Percentiles rank a stretch among this genome's conserved stretches.
Conservation (phyloP, 2,329 filamentous ascomycete species). For the Seiridium cupressi region DNA sequence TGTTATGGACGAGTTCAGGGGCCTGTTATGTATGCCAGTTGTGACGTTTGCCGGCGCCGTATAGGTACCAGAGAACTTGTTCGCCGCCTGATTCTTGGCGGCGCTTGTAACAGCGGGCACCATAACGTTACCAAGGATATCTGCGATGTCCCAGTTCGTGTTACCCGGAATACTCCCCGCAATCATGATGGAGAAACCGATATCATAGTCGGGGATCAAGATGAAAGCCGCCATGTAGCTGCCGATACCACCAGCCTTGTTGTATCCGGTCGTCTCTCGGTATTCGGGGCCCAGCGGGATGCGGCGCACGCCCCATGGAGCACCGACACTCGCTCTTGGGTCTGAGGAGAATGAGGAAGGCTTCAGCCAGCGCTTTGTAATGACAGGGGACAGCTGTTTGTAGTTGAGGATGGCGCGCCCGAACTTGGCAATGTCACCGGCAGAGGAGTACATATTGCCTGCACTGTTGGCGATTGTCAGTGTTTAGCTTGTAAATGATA, state of each 20-base stretch:
- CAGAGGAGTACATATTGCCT: constrained; percentile 33
- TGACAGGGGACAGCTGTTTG: constrained; percentile 30
- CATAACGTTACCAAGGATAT: constrained; percentile 24
- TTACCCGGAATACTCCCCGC: constrained; percentile 30
- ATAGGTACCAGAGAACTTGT: constrained; percentile 24
- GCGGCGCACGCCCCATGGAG: constrained; percentile 34
- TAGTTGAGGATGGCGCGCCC: constrained; percentile 27
- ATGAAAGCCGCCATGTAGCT: constrained; percentile 35
- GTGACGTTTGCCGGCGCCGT: constrained; percentile 13
- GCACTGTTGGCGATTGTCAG: constrained; percentile 22
- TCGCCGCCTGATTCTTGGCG: constrained; percentile 24
- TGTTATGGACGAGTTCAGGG: constrained; percentile 27
- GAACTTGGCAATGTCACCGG: constrained; percentile 28
- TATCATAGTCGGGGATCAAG: constrained; percentile 40
- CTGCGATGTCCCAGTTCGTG: constrained; percentile 24
- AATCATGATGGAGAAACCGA: constrained; percentile 37
- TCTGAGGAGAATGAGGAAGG: constrained; percentile 35
- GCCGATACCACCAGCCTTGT: constrained; percentile 39
- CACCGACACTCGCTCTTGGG: constrained; percentile 34
- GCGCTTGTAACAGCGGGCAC: constrained; percentile 27
- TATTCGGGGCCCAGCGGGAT: constrained; percentile 24
- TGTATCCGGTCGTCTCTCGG: constrained; percentile 34
- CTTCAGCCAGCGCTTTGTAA: constrained; percentile 38
- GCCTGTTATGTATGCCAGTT: background rate
- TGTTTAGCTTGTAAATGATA: background rate